Base-by-base conservation (phyloP, 2,329 filamentous ascomycete genomes). In the Pyrenochaeta sp. region DNA sequence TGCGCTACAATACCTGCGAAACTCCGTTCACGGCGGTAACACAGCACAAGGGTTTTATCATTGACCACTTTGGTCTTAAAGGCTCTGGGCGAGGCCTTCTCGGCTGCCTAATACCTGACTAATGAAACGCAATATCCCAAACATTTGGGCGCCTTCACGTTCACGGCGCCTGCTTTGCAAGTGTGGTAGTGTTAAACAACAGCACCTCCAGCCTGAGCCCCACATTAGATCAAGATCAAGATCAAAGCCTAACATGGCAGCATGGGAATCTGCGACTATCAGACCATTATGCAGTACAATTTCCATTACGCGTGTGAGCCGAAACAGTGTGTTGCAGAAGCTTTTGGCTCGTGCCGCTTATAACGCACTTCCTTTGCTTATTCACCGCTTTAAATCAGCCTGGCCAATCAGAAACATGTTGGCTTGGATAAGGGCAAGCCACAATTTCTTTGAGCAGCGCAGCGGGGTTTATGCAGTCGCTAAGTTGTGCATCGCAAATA, bases 331-430 rank as follows among this genome's bases (percentile, higher is more conserved):
- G 45, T 51, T 43, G 36, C 20, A 6, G 36, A 23, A 39, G 36
- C 20, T 39, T n/a, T 20, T 39, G 18, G 9, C 9, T 20, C 36
- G 17, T 14, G 36, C 36, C 21, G 36, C 36, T 39, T 39, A 39
- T 18, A 4, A 39, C 39, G 43, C 39, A 20, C 37, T 29, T 23
- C 27, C 14, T 23, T 36, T 49, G 53, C 53, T 53, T 56, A 56
- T 45, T 52, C 53, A 56, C 49, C 14, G 14, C 46, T 39, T 39
- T 39, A 27, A 37, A 12, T 27, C 27, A 23, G 39, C 30, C 9
- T 35, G 29, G 30, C 53, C 53, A 56, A 56, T 53, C 45, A 45
- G 29, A 27, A 15, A 45, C 14, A 15, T 4, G 30, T 21, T 36
- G 36, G 11, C 10, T 31, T 40, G 30, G 23, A 45, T 41, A 48